Percentiles rank a stretch among this genome's conserved stretches.
phyloP scores from a whole-genome alignment of 2,329 filamentous ascomycete species.

The Cladophialophora carrionii region DNA sequence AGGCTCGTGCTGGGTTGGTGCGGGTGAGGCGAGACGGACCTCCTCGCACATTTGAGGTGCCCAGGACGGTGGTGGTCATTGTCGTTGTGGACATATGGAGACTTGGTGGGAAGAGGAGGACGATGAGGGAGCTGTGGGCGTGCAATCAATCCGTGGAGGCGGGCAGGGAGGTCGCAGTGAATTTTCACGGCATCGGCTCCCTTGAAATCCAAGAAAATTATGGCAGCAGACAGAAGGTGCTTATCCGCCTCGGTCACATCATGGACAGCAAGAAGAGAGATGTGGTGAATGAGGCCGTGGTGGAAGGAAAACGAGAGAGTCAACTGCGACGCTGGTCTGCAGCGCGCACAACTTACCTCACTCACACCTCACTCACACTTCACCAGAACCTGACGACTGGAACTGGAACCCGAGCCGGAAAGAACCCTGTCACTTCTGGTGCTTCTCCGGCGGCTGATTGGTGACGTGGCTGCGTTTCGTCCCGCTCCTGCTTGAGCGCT shows the following conservation, averaged over 20 bases:
- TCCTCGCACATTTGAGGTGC: slow-evolving; percentile 38
- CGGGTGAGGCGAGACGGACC: slow-evolving; percentile 49
- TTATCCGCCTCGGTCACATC: slow-evolving; percentile 10
- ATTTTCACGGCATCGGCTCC: slow-evolving; percentile 13
- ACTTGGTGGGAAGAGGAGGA: slow-evolving; percentile 1
- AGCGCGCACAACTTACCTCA: slow-evolving; percentile 6
- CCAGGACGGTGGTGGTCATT: slow-evolving; percentile 36
- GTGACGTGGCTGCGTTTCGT: neutral
- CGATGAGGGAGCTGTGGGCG: slow-evolving; percentile 23
- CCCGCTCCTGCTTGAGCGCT: neutral
- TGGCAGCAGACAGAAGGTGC: neutral
- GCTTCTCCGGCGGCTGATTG: neutral
- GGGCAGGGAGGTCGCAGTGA: slow-evolving; percentile 5
- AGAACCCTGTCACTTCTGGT: neutral
- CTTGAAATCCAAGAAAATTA: slow-evolving; percentile 1
- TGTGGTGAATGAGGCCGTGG: slow-evolving; percentile 2
- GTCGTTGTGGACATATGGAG: slow-evolving; percentile 35
- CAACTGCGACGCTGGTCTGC: neutral
- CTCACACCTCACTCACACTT: slow-evolving; percentile 9
- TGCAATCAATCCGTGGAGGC: slow-evolving; percentile 24
- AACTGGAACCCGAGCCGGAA: neutral
- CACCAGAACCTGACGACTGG: neutral
- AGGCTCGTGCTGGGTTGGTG: slow-evolving; percentile 55
- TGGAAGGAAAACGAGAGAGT: slow-evolving; percentile 10
- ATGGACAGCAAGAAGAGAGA: neutral